Percentiles rank a stretch among this genome's conserved stretches.
Evolutionary conservation across 441 rosid species (phyloP).

Genomic region (Euphorbia schlechtendalii): DNA sequence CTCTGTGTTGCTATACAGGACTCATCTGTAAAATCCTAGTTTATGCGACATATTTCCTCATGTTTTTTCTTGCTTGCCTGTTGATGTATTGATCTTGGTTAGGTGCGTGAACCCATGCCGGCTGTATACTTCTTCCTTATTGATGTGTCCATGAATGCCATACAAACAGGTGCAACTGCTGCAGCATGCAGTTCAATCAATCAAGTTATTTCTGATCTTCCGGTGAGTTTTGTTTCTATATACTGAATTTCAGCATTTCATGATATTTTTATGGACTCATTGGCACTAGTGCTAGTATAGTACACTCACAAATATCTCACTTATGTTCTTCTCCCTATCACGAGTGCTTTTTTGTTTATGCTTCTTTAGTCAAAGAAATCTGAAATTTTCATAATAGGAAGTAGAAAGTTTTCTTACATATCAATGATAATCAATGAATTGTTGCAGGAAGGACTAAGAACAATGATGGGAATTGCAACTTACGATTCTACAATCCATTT

Average conservation of each 20-base stretch:
- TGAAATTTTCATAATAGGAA: background rate
- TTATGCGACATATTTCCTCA: conserved; percentile 2
- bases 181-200: conserved; percentile 89
- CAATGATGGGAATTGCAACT: conserved; percentile 84
- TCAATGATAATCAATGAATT: conserved; percentile 6
- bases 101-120: conserved; percentile 98
- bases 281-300: too few species aligned
- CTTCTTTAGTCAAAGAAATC: background rate
- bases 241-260: background rate
- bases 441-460: conserved; percentile 77
- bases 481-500: conserved; percentile 79
- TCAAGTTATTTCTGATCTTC: conserved; percentile 88
- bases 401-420: background rate
- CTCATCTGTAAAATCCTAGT: background rate
- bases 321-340: background rate
- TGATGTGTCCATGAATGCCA: conserved; percentile 88
- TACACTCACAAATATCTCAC: too few species aligned
- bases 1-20: background rate
- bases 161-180: conserved; percentile 94
- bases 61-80: background rate
- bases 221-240: conserved; percentile 49
- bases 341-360: conserved; percentile 5
- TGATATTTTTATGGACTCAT: background rate
- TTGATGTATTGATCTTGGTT: conserved; percentile 18
- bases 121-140: conserved; percentile 83